Evolutionary conservation across 345 rosid species (phyloP).

Genomic region (Sonneratia alba): DNA sequence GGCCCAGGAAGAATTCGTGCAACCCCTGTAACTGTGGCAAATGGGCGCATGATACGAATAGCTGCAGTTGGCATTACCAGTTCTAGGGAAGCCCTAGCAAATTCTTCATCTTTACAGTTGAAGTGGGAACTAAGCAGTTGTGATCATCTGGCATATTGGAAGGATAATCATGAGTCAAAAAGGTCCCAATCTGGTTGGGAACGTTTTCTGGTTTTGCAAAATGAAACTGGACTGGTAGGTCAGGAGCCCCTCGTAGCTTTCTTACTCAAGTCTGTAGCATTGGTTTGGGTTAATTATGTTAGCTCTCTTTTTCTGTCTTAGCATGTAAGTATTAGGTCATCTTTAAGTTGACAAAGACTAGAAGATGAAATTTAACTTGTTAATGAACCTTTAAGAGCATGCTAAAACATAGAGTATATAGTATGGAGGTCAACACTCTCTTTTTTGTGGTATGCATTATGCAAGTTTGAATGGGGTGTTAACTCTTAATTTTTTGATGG

Average conservation of each 20-base stretch:
- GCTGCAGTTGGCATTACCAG: slow-evolving; percentile 67
- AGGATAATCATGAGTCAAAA: slow-evolving; percentile 37
- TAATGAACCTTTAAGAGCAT: not conserved
- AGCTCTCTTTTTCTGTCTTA: not conserved
- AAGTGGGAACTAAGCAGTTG: slow-evolving; percentile 72
- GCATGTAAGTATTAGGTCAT: not conserved
- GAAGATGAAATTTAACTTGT: not conserved
- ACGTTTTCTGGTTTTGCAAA: slow-evolving; percentile 61
- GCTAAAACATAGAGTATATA: not conserved
- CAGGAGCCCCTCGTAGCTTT: not conserved
- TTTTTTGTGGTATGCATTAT: not conserved
- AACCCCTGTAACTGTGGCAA: slow-evolving; percentile 69
- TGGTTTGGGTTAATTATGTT: not conserved
- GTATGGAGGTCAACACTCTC: not conserved
- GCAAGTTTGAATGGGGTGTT: slow-evolving; percentile 3
- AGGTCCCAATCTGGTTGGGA: slow-evolving; percentile 66
- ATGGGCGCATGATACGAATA: slow-evolving; percentile 69
- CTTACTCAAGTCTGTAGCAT: too few species aligned
- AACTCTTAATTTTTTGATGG: slow-evolving; percentile 11
- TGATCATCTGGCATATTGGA: slow-evolving; percentile 69
- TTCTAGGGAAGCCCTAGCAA: slow-evolving; percentile 74
- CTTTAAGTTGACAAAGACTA: not conserved
- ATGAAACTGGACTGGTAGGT: slow-evolving; percentile 74
- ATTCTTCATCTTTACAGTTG: slow-evolving; percentile 77
- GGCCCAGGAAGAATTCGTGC: slow-evolving; percentile 43